These are phyloP conservation scores for Phytophthora podocarpi DNA, from an alignment of 352 stramenopile species.

Conservation along the genomic window DNA sequence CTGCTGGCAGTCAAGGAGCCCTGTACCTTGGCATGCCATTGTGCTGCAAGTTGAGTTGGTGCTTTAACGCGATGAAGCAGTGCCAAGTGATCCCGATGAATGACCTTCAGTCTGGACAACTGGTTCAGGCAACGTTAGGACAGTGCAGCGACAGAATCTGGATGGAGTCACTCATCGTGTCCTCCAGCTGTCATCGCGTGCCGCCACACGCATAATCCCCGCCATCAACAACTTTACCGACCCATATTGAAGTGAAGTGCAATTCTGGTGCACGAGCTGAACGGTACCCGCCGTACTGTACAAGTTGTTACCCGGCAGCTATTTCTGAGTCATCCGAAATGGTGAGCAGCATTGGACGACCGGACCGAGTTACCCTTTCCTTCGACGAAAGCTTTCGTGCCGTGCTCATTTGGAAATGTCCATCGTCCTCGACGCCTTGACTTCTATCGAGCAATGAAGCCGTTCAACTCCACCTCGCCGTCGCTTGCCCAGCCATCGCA, in stretches of 20 bases:
- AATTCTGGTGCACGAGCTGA: slow-evolving; percentile 6
- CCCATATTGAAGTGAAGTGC: slow-evolving; percentile 12
- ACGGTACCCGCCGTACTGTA: too few relatives aligned
- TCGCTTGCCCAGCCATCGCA: not conserved
- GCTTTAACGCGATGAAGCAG: slow-evolving; percentile 26
- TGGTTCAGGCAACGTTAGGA: too few relatives aligned
- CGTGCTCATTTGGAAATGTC: slow-evolving; percentile 18
- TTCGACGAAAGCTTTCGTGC: too few relatives aligned
- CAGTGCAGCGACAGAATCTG: too few relatives aligned
- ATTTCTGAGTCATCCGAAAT: slow-evolving; percentile 24
- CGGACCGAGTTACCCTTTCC: too few relatives aligned
- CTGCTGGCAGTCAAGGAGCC: too few relatives aligned
- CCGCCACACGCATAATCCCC: slow-evolving; percentile 17
- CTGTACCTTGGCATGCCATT: slow-evolving; percentile 29
- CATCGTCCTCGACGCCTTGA: slow-evolving; percentile 4
- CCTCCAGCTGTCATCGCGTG: not conserved
- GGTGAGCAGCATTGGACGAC: not conserved
- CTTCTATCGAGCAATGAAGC: slow-evolving; percentile 13
- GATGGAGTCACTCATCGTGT: too few relatives aligned
- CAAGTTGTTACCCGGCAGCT: slow-evolving; percentile 6
- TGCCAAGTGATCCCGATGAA: slow-evolving; percentile 33
- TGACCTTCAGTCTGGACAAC: slow-evolving; percentile 30
- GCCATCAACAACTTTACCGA: not conserved
- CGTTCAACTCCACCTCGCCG: not conserved
- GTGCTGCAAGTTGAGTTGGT: slow-evolving; percentile 20